Percentiles rank a stretch among this genome's conserved stretches.
phyloP scores from a whole-genome alignment of 257 asterid species.

The Fraxinus anomala region DNA sequence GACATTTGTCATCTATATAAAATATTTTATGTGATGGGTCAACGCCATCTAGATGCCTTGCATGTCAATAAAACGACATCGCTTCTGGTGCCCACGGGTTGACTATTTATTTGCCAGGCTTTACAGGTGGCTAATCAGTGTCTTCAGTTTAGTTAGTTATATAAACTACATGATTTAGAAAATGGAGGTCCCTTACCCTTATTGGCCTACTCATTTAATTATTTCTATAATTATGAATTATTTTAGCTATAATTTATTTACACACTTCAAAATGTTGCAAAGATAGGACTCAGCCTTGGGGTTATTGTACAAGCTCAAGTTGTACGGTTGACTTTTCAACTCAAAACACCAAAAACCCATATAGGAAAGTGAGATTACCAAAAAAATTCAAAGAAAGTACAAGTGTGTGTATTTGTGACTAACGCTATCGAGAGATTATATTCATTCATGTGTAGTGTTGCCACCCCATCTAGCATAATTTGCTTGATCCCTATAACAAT shows the following conservation, averaged over 20 bases:
- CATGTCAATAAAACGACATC: constrained; percentile 22
- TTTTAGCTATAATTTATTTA: neutral
- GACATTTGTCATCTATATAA: neutral
- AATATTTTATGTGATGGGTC: too few species aligned
- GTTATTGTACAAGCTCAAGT: neutral
- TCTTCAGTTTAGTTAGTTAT: constrained; percentile 7
- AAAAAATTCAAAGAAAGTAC: neutral
- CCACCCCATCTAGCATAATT: too few species aligned
- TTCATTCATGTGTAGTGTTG: neutral
- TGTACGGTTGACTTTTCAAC: neutral
- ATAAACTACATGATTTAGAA: neutral
- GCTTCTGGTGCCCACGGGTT: constrained; percentile 23
- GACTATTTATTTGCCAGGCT: constrained; percentile 26
- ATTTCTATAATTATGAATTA: neutral
- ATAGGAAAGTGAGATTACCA: neutral
- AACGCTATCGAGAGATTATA: neutral
- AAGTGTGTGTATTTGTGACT: neutral
- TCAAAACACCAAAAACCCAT: constrained; percentile 13
- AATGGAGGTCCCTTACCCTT: neutral
- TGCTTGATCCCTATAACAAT: too few species aligned
- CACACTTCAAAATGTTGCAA: neutral
- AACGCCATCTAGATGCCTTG: constrained; percentile 29
- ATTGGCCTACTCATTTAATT: constrained; percentile 15
- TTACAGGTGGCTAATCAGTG: neutral
- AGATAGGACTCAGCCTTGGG: neutral